Conservation (phyloP, 331 rosid species). For the Erythrophleum ivorense region DNA sequence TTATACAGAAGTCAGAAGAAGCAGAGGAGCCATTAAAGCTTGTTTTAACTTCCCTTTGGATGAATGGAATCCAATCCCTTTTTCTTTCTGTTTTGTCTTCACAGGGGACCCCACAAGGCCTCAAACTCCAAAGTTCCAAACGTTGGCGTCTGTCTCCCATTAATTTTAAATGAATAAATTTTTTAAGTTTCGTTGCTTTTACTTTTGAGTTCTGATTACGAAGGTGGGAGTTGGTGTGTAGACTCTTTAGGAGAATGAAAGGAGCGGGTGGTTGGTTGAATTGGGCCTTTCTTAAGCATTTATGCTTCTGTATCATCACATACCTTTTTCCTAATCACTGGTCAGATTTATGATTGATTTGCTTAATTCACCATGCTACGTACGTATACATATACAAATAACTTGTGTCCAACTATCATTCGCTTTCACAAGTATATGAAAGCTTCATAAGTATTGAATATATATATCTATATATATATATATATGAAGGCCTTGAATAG, state of each 20-base stretch:
- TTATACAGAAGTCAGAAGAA: conserved; percentile 41
- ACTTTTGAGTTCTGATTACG: conserved; percentile 47
- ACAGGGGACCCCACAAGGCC: conserved; percentile 15
- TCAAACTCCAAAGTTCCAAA: not conserved
- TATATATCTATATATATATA: no score
- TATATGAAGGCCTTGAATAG: no score
- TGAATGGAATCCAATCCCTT: conserved; percentile 16
- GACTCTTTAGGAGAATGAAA: conserved; percentile 49
- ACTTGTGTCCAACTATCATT: not conserved
- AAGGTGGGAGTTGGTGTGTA: conserved; percentile 58
- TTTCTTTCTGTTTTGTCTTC: conserved; percentile 38
- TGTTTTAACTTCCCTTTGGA: conserved; percentile 34
- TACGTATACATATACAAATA: not conserved
- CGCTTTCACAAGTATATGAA: not conserved
- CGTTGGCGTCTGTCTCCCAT: not conserved
- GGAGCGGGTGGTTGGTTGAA: conserved; percentile 64
- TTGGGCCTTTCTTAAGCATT: conserved; percentile 28
- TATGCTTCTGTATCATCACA: not conserved
- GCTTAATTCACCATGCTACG: not conserved
- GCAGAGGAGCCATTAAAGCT: conserved; percentile 57
- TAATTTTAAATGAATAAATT: not conserved
- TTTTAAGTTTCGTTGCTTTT: conserved; percentile 49
- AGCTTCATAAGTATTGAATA: no score
- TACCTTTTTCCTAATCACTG: conserved; percentile 1
- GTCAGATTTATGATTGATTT: conserved; percentile 14